Evolutionary conservation across 2,329 filamentous ascomycete genomes (phyloP), one percentile per base, ranked within the genome.

Genomic region (Fusarium illudens): DNA sequence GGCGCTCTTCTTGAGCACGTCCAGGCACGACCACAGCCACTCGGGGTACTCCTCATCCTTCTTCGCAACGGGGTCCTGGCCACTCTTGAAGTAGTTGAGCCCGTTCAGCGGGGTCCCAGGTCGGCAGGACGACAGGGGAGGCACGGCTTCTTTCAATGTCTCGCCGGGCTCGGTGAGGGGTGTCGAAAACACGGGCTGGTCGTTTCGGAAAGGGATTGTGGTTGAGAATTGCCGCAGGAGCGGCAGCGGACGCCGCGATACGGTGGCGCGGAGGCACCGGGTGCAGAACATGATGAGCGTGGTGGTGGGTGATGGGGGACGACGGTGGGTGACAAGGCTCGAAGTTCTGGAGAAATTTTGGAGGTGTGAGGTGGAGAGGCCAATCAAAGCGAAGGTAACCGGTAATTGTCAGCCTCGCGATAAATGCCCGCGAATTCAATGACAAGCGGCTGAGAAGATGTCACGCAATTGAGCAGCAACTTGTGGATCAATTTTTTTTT

Each of bases 21-120:
- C 86, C 58, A 96, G 80, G 70, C 91, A 89, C 4, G 80, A 83
- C 93, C 93, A 96, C 65, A 96, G 79, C 93, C 93, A 96, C 22
- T 83, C 83, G 4, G 93, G 93, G 79, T 96, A 96, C 65, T 92
- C 91, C 20, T 88, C 83, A 71, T 96, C 93, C 32, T 89, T 84
- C 73, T 89, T 78, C 10, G 93, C 93, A 6, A 95, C 82, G 0
- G 93, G 92, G 75, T 95, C 92, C 33, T 84, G 81, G 75, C 86
- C 86, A 70, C 87, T 88, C 82, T 96, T 96, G 74, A 90, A 79
- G 79, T 91, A 95, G 79, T 93, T 95, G 58, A 96, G 82, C 1
- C 92, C 92, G 58, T 84, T 88, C 39, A 96, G 82, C 13, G 89
- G 80, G 13, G 90, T 93, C 32, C 93, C 93, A 6, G 89, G 87